Base-by-base conservation (phyloP, 139 green algal genomes). In the Micractinium conductrix region DNA sequence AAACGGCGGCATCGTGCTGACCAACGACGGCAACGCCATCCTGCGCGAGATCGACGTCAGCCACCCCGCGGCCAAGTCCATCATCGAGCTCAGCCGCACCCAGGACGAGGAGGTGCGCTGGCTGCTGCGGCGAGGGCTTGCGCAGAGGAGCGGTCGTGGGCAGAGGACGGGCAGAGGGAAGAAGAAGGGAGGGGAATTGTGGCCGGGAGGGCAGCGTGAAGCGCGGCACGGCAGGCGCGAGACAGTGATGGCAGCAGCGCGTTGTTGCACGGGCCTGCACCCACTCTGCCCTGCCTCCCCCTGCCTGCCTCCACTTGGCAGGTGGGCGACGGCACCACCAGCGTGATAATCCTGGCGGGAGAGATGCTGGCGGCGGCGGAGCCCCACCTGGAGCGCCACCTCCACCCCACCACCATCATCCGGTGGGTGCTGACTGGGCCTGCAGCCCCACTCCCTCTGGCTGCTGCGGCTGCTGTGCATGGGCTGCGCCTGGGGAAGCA, bases 281-380 rank as follows among this genome's bases (percentile, higher is more conserved):
- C 48, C 12, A 10, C 12, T 16, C 48, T 58, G 48, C 48, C 10
- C 48, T 16, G 48, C 48, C 48, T 16, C 48, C 48, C 10, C 48
- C 48, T 58, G 48, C 48, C 48, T 58, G 48, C 48, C 48, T 58
- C 12, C 48, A 24, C 48, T 16, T 58, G 24, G 44, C 83, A 81
- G 86, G 96, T 99, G n/a, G 97, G 97, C 2, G 97, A 99, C 85
- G 97, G 97, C 79, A 99, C 97, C n/a, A 99, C 97, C 21, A 98
- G 94, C 21, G 97, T 99, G 72, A 99, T 99, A 90, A 99, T 99
- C 58, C 90, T 99, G 28, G 96, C 93, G 92, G 97, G 97, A 2
- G 97, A 99, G 88, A 96, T 99, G 90, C 92, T 99, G 43, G 92
- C 95, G 45, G 85, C 95, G 81, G 97, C 97, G 24, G 93, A 99